phyloP scores from a whole-genome alignment of 306 rosid species.

The Psophocarpus tetragonolobus region DNA sequence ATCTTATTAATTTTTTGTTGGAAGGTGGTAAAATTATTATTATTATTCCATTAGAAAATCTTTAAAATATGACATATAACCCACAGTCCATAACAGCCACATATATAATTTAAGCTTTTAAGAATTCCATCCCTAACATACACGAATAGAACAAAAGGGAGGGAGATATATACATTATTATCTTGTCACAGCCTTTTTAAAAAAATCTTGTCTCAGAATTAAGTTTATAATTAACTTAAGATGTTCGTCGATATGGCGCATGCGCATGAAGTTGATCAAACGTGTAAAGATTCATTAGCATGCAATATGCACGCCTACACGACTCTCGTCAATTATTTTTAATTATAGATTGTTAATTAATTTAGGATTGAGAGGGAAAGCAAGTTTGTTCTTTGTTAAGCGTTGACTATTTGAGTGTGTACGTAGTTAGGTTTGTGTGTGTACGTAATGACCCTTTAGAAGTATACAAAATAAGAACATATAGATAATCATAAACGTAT shows the following conservation, averaged over 20 bases:
- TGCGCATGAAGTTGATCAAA: slow-evolving; percentile 30
- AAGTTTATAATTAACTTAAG: background rate
- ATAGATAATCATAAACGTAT: background rate
- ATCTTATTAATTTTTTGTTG: background rate
- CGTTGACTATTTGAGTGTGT: slow-evolving; percentile 19
- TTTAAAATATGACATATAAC: background rate
- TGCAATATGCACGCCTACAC: slow-evolving; percentile 10
- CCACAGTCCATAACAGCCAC: background rate
- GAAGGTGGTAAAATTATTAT: background rate
- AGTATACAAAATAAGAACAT: background rate
- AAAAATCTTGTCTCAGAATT: too few relatives aligned
- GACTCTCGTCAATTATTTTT: background rate
- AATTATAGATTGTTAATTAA: background rate
- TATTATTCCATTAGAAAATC: background rate
- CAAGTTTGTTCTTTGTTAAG: background rate
- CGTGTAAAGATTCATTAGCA: slow-evolving; percentile 34
- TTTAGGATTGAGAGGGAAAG: slow-evolving; percentile 23
- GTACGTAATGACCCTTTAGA: background rate
- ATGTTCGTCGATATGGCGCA: background rate
- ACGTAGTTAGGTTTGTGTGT: background rate
- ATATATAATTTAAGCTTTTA: background rate
- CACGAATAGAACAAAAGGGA: background rate
- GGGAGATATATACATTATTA: background rate
- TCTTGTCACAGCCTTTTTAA: too few relatives aligned
- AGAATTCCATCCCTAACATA: background rate